Evolutionary conservation across 2,329 filamentous ascomycete species (phyloP), one percentile per base, ranked within the genome.

Genomic region (Pseudopithomyces maydicus): DNA sequence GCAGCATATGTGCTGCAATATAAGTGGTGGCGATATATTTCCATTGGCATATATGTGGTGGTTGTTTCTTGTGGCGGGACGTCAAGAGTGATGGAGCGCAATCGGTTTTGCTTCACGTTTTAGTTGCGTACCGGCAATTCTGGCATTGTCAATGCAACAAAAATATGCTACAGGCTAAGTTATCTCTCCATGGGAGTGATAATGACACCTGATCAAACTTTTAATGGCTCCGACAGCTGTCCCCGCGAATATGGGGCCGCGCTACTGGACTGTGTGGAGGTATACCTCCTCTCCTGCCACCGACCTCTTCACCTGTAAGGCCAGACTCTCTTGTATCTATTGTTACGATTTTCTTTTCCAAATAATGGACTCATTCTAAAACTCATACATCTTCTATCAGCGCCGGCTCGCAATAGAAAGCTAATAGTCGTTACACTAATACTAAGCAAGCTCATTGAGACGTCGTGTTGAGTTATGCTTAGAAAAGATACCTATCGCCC

Each of bases 391-490:
- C 52, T 47, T 43, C 29, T 49, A n/a, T 12, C 23, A 38, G 61
- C 56, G 58, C 61, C 57, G 61, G 58, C 19, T 55, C 58, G 61
- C 61, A 48, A 45, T 52, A 35, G 15, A 38, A 12, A 43, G 20
- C 43, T 62, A 62, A 64, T n/a, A n/a, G n/a, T n/a, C n/a, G n/a
- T n/a, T 59, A 43, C 43, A 43, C 47, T 61, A 59, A 58, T 58
- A 43, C 26, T 22, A 22, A 47, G 29, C 52, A 36, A 17, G n/a
- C 15, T 41, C 38, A 32, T 42, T 42, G 6, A 5, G 6, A 38
- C 14, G 17, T 38, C 14, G 14, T 38, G 12, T 38, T n/a, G 12
- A 38, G 35, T n/a, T 8, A 15, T 38, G 7, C 32, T 35, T 7
- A 7, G 7, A 35, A 7, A 35, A 35, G 7, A 7, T 7, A 35